Base-by-base conservation (phyloP, 352 stramenopile species). In the Blastocystis sp. region DNA sequence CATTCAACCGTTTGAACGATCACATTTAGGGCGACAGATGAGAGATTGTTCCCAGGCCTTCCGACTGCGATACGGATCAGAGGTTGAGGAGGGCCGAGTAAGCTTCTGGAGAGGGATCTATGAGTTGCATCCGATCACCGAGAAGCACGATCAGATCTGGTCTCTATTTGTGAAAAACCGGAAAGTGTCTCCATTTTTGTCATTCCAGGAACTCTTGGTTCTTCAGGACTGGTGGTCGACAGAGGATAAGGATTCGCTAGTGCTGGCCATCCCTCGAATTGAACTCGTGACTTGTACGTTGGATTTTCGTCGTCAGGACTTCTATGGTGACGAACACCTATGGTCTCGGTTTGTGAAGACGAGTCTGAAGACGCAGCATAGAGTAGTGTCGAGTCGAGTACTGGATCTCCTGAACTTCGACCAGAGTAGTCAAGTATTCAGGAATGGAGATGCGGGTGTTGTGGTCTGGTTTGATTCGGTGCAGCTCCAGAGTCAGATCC, bases 51-150 rank as follows among this genome's bases (percentile, higher is more conserved):
- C 39, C 2, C 39, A 46, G 39, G 39, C 39, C 9, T 46, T 46
- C 9, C 2, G 39, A 9, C 9, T 46, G 9, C 39, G 39, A 2
- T 46, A 9, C 9, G 39, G 39, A 9, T 46, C 39, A 9, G 39
- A 46, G 39, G 9, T 46, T 9, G 39, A 46, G 9, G 39, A 46
- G 39, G 9, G 39, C 9, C 2, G 3, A 9, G 39, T 83, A 0
- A 52, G 29, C 12, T 83, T 83, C 35, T 83, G 71, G 71, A 14
- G 71, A 24, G 71, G 58, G 29, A 7, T 21, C 9, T 83, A 52
- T n/a, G 49, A 63, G 27, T 24, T 21, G 1, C 14, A 67, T 27
- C 14, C 56, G 51, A 9, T 83, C 0, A 37, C 46, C 3, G 29
- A 49, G 1, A 16, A 14, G 5, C 46, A 65, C 46, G 51, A 63